Base-by-base conservation (phyloP, 2,329 filamentous ascomycete genomes). In the Chaetomium olivaceum region DNA sequence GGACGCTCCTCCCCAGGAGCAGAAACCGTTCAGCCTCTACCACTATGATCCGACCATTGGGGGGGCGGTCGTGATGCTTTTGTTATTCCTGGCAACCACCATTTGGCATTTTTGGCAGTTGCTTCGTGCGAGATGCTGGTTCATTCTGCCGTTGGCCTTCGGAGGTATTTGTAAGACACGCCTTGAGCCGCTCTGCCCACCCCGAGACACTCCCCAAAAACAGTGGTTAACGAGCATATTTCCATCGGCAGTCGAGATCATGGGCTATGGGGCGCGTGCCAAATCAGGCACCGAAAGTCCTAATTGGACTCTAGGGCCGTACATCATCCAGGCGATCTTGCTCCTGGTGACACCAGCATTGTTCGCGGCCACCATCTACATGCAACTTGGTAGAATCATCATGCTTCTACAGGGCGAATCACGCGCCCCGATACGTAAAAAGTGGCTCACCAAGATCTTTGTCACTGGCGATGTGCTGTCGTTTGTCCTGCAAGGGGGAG, bases 361-460 rank as follows among this genome's bases (percentile, higher is more conserved):
- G 16, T 77, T 77, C 62, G 79, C 80, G 2, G 80, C 80, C 1
- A 76, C 76, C 0, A 78, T 82, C 36, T 82, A 82, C 71, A 82
- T 82, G 80, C 74, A 77, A 8, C 76, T 82, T 14, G 79, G 78
- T 0, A 74, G 79, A 1, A 67, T 81, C 12, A 76, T 80, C 16
- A 61, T 68, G 0, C 71, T 77, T 7, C 69, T 78, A 8, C 68
- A 80, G 21, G 81, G 78, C 2, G 75, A 78, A 19, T 63, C 73
- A 0, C 75, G 78, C 68, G 80, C 82, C 0, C 65, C 83, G 27
- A 76, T 85, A 50, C 70, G 74, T 1, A 73, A 76, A 1, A 62
- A 63, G 7, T 74, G 73, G 74, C 66, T 76, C 9, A 77, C 76
- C 1, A 63, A 65, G 31, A 72, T 75, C 21, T 77, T 77, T 51